Conservation (phyloP, 148 eudicot genomes). For the Cornus suecica region DNA sequence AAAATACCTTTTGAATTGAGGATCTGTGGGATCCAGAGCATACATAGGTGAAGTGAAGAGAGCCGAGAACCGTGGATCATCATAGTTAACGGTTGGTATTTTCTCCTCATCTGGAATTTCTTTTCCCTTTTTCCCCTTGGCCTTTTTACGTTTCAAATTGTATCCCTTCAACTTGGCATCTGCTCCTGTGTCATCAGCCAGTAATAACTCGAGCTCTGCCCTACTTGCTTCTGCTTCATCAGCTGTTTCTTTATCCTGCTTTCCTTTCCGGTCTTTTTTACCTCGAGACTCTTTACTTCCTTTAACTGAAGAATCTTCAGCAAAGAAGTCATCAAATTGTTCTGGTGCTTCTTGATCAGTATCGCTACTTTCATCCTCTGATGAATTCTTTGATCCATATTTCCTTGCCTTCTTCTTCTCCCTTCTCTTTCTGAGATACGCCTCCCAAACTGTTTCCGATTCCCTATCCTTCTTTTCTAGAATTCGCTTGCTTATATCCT, state of each 20-base stretch:
- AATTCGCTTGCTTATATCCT: conserved; percentile 80
- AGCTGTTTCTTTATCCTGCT: conserved; percentile 24
- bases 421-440: conserved; percentile 62
- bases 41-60: conserved; percentile 55
- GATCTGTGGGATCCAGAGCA: conserved; percentile 95
- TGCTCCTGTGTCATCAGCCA: conserved; percentile 67
- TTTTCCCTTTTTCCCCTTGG: conserved; percentile 64
- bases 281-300: conserved; percentile 28
- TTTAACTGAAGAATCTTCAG: conserved; percentile 42
- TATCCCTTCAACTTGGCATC: conserved; percentile 64
- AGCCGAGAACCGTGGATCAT: conserved; percentile 83
- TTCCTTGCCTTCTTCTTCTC: conserved; percentile 76
- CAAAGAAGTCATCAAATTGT: conserved; percentile 74
- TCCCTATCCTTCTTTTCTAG: conserved; percentile 78
- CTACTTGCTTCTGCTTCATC: conserved; percentile 56
- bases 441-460: conserved; percentile 87
- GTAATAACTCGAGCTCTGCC: conserved; percentile 88
- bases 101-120: conserved; percentile 56
- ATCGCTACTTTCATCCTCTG: conserved; percentile 74
- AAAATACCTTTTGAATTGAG: conserved; percentile 78
- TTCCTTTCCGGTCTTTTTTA: conserved; percentile 30
- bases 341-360: conserved; percentile 41
- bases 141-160: conserved; percentile 64
- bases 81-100: conserved; percentile 54
- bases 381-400: conserved; percentile 54